Conservation (phyloP, 208 protist species). For the Porcisia hertigi region DNA sequence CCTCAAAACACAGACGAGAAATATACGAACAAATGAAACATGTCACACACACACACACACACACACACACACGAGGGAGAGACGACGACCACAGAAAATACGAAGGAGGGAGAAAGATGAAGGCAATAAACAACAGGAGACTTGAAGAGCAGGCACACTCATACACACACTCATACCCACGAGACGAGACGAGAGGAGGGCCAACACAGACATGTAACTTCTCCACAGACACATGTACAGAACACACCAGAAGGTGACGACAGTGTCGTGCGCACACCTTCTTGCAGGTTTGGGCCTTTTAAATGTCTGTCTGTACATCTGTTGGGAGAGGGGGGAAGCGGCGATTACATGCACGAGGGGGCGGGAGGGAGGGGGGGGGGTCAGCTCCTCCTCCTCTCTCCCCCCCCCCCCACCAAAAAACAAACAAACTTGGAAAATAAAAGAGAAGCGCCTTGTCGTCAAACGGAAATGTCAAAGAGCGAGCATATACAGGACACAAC, state of each 20-base stretch:
- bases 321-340: neutral
- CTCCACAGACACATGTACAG: too few species aligned
- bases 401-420: neutral
- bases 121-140: neutral
- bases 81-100: neutral
- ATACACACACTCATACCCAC: too few species aligned
- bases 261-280: too few species aligned
- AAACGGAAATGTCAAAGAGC: neutral
- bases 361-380: neutral
- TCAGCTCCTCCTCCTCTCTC: neutral
- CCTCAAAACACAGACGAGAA: neutral
- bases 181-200: too few species aligned
- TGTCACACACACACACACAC: neutral
- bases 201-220: too few species aligned
- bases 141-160: neutral
- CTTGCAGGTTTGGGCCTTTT: too few species aligned
- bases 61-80: neutral
- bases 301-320: neutral
- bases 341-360: neutral
- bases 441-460: neutral
- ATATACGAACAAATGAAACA: neutral
- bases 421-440: neutral
- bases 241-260: too few species aligned
- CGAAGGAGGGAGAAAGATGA: neutral
- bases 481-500: neutral